phyloP scores from a whole-genome alignment of 768 basidiomycete genomes.

The Melanogaster broomeanus region DNA sequence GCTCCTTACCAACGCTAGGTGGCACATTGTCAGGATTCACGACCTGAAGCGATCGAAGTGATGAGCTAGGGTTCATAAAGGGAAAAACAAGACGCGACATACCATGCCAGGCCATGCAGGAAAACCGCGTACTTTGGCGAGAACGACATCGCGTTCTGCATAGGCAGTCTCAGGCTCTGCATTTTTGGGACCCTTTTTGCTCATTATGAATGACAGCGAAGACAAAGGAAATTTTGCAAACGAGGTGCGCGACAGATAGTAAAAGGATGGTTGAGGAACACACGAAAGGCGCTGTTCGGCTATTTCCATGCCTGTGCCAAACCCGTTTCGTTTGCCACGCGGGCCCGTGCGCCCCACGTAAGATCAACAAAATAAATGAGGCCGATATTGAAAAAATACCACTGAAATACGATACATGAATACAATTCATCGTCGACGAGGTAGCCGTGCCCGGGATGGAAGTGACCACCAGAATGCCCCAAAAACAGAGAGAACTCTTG shows the following conservation, averaged over 20 bases:
- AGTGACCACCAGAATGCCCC: slow-evolving; percentile 11
- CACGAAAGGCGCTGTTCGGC: slow-evolving; percentile 42
- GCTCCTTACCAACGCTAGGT: slow-evolving; percentile 60
- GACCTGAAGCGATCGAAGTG: slow-evolving; percentile 50
- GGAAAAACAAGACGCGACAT: slow-evolving; percentile 39
- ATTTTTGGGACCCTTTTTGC: slow-evolving; percentile 53
- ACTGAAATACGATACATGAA: slow-evolving; percentile 31
- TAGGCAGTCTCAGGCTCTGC: slow-evolving; percentile 50
- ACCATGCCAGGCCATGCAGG: slow-evolving; percentile 97
- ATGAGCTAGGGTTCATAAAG: slow-evolving; percentile 10
- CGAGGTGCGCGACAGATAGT: slow-evolving; percentile 36
- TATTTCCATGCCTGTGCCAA: slow-evolving; percentile 41
- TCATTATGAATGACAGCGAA: slow-evolving; percentile 33
- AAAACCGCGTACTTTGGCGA: slow-evolving; percentile 92
- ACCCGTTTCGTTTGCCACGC: slow-evolving; percentile 41
- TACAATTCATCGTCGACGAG: slow-evolving; percentile 22
- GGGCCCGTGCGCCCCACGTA: slow-evolving; percentile 41
- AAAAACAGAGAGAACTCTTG: slow-evolving; percentile 7
- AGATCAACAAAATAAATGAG: slow-evolving; percentile 37
- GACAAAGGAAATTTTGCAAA: slow-evolving; percentile 17
- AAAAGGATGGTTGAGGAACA: slow-evolving; percentile 42
- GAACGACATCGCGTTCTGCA: slow-evolving; percentile 78
- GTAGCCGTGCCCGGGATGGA: slow-evolving; percentile 18
- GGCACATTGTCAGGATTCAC: slow-evolving; percentile 74
- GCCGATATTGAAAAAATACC: slow-evolving; percentile 32